Percentiles rank a stretch among this genome's conserved stretches.
Conservation (phyloP, 805 yeast species). For the Kodamaea kaohsiungensis region DNA sequence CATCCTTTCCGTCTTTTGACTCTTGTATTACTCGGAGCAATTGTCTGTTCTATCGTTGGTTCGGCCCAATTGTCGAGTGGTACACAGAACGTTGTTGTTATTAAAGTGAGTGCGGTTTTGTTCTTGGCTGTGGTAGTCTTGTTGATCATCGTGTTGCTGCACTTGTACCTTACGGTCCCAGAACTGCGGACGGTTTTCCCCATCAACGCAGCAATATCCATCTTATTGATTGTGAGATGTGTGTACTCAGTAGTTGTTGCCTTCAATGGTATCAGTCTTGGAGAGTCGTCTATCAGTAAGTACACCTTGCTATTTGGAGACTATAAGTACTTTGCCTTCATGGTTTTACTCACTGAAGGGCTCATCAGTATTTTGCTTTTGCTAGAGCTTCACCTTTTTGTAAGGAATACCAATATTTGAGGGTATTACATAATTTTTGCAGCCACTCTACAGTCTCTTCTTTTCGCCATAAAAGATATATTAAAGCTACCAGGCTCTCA, state of each 20-base stretch:
- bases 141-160: not conserved
- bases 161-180: not conserved
- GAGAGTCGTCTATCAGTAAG: not conserved
- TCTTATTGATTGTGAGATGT: constrained; percentile 5
- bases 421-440: no score
- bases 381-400: constrained; percentile 8
- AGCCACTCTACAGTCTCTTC: no score
- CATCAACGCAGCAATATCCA: not conserved
- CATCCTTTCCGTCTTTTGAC: constrained; percentile 10
- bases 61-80: not conserved
- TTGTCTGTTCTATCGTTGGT: constrained; percentile 6
- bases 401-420: not conserved
- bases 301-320: constrained; percentile 9
- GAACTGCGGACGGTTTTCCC: constrained; percentile 2
- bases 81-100: not conserved
- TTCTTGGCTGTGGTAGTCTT: constrained; percentile 2
- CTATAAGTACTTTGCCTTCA: constrained; percentile 10
- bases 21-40: constrained; percentile 4
- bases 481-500: constrained; percentile 1
- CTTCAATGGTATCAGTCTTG: not conserved
- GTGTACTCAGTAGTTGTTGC: constrained; percentile 3
- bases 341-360: constrained; percentile 11
- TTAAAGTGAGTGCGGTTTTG: constrained; percentile 7
- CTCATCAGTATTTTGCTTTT: constrained; percentile 3
- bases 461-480: not conserved